Evolutionary conservation across 306 rosid species (phyloP), one percentile per base, ranked within the genome.

Genomic region (Ceratonia siliqua): DNA sequence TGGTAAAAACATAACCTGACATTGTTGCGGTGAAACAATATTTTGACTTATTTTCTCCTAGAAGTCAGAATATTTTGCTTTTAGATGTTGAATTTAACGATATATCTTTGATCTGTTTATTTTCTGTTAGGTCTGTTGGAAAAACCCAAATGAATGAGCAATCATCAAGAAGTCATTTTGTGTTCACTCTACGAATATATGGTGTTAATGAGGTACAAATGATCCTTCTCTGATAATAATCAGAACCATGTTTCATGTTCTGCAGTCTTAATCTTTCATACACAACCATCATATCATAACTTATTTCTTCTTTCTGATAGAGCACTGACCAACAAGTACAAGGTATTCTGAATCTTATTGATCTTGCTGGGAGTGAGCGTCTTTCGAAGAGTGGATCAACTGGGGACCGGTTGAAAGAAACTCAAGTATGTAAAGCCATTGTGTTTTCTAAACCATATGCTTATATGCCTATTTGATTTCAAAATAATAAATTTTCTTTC

Each of bases 331-430:
- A 92, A 87, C 91, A 94, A 83, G 99, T 92, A 62, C 97, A 94
- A 87, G 99, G 99, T 63, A 73, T 94, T 52, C 78, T 94, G 75
- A 94, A 94, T 78, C 94, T 94, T 64, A 92, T 94, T 49, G 99
- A 94, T 91, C 99, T 94, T 86, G 98, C 99, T 39, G 99, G 99
- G 39, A 94, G 99, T 6, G 99, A 94, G 78, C 98, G 99, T 10
- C 99, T 94, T 78, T 89, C 98, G 10, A 94, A 92, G 85, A 94
- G 99, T 67, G 97, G 97, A 3, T 94, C 99, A 27, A 89, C 99
- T 0, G 99, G 99, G 14, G 97, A 92, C 41, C 89, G 99, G 73
- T 82, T 94, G 75, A 92, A 82, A 85, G 99, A 94, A 83, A 94
- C 99, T 74, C 99, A 94, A 70, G 99, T 94, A 93, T 67, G 81